A percentile compares a stretch with the other conserved stretches of the same genome.
Conservation (phyloP, 768 basidiomycete genomes). For the Macrolepiota dolichaula region DNA sequence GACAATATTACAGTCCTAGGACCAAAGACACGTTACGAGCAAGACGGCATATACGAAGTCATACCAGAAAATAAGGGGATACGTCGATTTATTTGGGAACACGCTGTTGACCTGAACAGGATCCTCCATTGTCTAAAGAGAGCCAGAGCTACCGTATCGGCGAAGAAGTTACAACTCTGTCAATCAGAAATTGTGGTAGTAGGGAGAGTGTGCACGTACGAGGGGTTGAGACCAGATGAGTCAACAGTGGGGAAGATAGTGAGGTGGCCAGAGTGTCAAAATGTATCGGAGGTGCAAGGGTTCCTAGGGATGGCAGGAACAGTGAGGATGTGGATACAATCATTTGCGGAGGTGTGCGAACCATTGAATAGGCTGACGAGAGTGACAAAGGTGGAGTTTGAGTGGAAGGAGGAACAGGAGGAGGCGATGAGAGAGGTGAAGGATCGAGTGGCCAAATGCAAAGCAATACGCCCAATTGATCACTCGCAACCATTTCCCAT, state of each 20-base stretch:
- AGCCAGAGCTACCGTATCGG: conserved; percentile 29
- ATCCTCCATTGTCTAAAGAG: conserved; percentile 27
- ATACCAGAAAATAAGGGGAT: conserved; percentile 23
- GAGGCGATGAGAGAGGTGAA: conserved; percentile 23
- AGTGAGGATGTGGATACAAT: conserved; percentile 24
- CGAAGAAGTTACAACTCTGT: conserved; percentile 26
- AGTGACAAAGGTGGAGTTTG: conserved; percentile 23
- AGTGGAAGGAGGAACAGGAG: conserved; percentile 22
- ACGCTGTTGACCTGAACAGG: conserved; percentile 26
- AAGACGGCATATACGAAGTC: conserved; percentile 18
- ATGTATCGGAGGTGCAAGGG: conserved; percentile 18
- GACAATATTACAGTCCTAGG: neutral
- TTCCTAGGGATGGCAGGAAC: conserved; percentile 26
- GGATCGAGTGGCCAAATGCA: conserved; percentile 16
- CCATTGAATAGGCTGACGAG: conserved; percentile 18
- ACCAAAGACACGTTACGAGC: neutral
- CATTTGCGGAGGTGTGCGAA: conserved; percentile 16
- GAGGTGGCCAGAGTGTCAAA: conserved; percentile 12
- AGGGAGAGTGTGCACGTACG: conserved; percentile 23
- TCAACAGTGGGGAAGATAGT: conserved; percentile 16
- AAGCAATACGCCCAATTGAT: conserved; percentile 22
- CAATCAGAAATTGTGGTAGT: conserved; percentile 16
- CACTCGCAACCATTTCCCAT: conserved; percentile 22
- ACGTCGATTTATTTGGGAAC: conserved; percentile 36
- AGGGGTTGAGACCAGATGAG: conserved; percentile 24